These are phyloP conservation scores for Penstemon davidsonii DNA, from an alignment of 257 asterid genomes.

Conservation along the genomic window DNA sequence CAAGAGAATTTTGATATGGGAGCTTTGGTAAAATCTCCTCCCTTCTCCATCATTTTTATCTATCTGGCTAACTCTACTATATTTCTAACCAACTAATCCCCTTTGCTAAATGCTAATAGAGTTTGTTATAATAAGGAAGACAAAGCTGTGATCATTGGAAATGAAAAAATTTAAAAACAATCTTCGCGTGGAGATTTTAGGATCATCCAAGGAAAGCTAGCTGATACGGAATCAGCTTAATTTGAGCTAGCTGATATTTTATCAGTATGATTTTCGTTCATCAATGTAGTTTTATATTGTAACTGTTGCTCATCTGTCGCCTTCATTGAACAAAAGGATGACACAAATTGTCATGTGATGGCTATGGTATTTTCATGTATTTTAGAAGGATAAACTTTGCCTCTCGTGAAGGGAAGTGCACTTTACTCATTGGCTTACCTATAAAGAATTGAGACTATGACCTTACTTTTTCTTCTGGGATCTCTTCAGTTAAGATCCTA, in stretches of 20 bases:
- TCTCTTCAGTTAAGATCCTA: background rate
- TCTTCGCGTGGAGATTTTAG: too few species aligned
- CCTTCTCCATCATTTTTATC: background rate
- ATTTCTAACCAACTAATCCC: background rate
- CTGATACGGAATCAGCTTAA: too few species aligned
- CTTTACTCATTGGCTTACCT: slow-evolving; percentile 17
- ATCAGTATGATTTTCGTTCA: too few species aligned
- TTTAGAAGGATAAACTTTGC: slow-evolving; percentile 22
- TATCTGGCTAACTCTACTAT: background rate
- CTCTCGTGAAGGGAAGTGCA: slow-evolving; percentile 27
- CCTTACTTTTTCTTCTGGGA: background rate
- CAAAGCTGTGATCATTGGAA: slow-evolving; percentile 19
- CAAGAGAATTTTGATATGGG: slow-evolving; percentile 12
- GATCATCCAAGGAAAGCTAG: too few species aligned
- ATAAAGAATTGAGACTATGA: background rate
- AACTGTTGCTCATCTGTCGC: slow-evolving; percentile 24
- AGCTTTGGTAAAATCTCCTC: slow-evolving; percentile 11
- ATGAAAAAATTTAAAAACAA: background rate
- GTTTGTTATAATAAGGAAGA: slow-evolving; percentile 12
- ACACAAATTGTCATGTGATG: background rate
- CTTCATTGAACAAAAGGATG: slow-evolving; percentile 9
- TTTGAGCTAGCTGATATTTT: too few species aligned
- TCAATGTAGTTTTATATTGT: background rate
- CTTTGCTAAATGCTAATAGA: background rate
- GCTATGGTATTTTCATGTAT: slow-evolving; percentile 4